Evolutionary conservation across 202 grass and related monocot species (phyloP).

Genomic region (Carex arenaria): DNA sequence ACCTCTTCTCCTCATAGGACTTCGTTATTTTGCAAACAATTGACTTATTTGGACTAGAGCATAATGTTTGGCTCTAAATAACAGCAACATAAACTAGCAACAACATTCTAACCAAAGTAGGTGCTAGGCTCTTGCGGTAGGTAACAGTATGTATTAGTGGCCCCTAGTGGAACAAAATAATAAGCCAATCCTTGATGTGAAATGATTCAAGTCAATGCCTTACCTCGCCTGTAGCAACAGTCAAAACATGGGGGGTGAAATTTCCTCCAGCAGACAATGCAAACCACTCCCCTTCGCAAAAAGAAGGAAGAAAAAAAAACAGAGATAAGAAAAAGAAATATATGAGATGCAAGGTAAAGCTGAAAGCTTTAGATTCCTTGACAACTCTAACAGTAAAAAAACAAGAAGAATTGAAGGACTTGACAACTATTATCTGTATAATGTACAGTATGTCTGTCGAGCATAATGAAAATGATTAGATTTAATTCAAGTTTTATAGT

Average conservation of each 20-base stretch:
- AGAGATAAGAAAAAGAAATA: not conserved
- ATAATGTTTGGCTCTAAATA: not conserved
- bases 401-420: not conserved
- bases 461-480: not conserved
- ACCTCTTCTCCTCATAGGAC: not conserved
- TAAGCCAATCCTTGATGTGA: not conserved
- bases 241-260: slow-evolving; percentile 82
- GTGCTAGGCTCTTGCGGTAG: not conserved
- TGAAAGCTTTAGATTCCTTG: not conserved
- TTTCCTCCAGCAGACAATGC: slow-evolving; percentile 60
- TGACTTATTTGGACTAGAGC: not conserved
- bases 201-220: not conserved
- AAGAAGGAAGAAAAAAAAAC: not conserved
- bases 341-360: not conserved
- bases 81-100: not conserved
- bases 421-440: not conserved
- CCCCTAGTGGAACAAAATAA: not conserved
- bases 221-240: slow-evolving; percentile 82
- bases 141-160: not conserved
- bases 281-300: slow-evolving; percentile 61
- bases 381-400: not conserved
- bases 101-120: not conserved
- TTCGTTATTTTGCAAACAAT: not conserved
- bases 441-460: not conserved
- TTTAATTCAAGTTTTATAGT: not conserved